These are phyloP conservation scores for Cordyceps militaris DNA, from an alignment of 2,329 filamentous ascomycete genomes.

Conservation along the genomic window DNA sequence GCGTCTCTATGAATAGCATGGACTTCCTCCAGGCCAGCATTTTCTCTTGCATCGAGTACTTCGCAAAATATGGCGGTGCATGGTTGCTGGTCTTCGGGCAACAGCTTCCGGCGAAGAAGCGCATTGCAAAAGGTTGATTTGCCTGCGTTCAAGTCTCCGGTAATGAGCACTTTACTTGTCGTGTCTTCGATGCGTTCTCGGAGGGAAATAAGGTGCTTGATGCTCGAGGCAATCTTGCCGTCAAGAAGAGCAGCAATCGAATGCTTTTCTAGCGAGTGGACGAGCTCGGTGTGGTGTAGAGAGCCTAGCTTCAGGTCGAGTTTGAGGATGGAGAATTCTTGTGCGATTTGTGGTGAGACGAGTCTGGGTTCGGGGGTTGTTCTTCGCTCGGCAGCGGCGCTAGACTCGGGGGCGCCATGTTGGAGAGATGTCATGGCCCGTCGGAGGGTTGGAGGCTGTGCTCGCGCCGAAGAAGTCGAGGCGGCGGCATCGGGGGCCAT, in stretches of 20 bases:
- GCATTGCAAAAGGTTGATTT: slow-evolving; percentile 99
- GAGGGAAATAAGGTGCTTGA: slow-evolving; percentile 79
- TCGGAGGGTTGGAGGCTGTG: slow-evolving; percentile 46
- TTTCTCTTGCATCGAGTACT: slow-evolving; percentile 86
- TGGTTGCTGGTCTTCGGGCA: slow-evolving; percentile 95
- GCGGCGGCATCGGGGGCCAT: slow-evolving; percentile 38
- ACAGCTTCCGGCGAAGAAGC: slow-evolving; percentile 80
- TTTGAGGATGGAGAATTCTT: slow-evolving; percentile 94
- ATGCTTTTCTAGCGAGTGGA: slow-evolving; percentile 87
- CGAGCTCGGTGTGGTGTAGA: slow-evolving; percentile 79
- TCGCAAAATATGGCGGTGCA: slow-evolving; percentile 99
- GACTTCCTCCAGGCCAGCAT: slow-evolving; percentile 86
- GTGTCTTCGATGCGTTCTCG: slow-evolving; percentile 95
- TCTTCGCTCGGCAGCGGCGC: slow-evolving; percentile 58
- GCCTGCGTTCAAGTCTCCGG: slow-evolving; percentile 91
- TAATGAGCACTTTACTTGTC: slow-evolving; percentile 92
- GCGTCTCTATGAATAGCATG: slow-evolving; percentile 83
- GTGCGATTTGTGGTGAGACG: slow-evolving; percentile 84
- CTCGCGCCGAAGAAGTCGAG: slow-evolving; percentile 30
- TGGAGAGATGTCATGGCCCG: slow-evolving; percentile 68
- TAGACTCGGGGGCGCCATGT: slow-evolving; percentile 57
- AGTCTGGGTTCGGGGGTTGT: slow-evolving; percentile 66
- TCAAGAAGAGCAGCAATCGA: slow-evolving; percentile 88
- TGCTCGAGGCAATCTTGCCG: slow-evolving; percentile 88
- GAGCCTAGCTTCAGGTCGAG: slow-evolving; percentile 86